Base-by-base conservation (phyloP, 345 rosid genomes). In the Brassica juncea region DNA sequence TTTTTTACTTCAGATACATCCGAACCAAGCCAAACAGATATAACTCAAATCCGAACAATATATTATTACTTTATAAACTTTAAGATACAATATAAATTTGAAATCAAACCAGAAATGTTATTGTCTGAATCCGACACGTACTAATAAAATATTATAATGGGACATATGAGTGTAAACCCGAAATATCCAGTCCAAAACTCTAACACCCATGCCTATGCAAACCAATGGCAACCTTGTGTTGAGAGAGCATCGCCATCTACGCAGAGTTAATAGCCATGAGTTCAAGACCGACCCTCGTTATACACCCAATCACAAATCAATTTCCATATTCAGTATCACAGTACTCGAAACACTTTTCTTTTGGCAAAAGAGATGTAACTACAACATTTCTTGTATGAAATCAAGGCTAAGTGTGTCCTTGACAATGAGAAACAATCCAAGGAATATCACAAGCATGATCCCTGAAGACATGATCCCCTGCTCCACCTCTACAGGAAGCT, bases 381-480 rank as follows among this genome's bases (percentile, higher is more conserved):
- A 94, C 86, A 94, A 81, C 90, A 94, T 65, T 73, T 89, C 95
- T 82, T 80, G 91, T 75, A 94, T 82, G 86, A 94, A 88, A 61
- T 91, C 97, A 65, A 94, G 97, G 84, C 91, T 47, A 47, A 47
- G 55, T 14, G 55, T 47, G 55, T 47, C 55, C 55, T 47, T 47
- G 55, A 47, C 55, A 47, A 47, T 47, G 55, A 47, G 55, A 47
- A 47, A 91, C 71, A 94, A 72, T 31, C 99, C 99, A 3, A 91
- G 88, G 39, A 92, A 82, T 72, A 89, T 2, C 73, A 94, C 99
- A 76, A 92, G 84, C 92, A 86, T 82, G 55, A 94, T 86, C 72
- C 99, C 99, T 2, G 99, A 92, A 19, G 99, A 91, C 94, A 88
- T 92, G 31, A 92, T 94, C 73, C 88, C 85, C 86, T 94, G 99